Evolutionary conservation across 2,329 filamentous ascomycete genomes (phyloP).

Genomic region (Aspergillus cejpii): DNA sequence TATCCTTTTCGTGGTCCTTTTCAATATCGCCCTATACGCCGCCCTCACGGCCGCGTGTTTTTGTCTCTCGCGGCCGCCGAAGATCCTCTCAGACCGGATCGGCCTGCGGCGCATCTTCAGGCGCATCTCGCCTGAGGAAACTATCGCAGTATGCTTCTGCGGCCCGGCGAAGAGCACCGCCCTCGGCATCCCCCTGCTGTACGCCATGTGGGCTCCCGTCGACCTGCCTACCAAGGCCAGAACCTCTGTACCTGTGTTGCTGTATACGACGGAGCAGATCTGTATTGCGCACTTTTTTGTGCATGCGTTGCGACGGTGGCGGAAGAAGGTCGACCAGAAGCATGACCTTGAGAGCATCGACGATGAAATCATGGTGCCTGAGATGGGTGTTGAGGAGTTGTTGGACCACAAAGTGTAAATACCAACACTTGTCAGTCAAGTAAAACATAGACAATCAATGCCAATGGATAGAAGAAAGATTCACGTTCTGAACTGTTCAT

Average conservation of each 20-base stretch:
- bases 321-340: conserved; percentile 15
- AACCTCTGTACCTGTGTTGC: conserved; percentile 34
- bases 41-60: conserved; percentile 54
- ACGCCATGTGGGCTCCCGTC: conserved; percentile 53
- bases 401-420: conserved; percentile 4
- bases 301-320: conserved; percentile 32
- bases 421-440: conserved; percentile 3
- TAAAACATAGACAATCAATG: conserved; percentile 1
- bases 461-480: too few species aligned
- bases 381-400: conserved; percentile 1
- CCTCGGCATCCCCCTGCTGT: conserved; percentile 61
- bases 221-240: conserved; percentile 33
- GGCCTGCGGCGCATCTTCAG: conserved; percentile 23
- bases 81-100: conserved; percentile 13
- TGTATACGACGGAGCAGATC: conserved; percentile 38
- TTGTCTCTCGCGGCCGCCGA: conserved; percentile 42
- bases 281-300: conserved; percentile 38
- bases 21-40: conserved; percentile 61
- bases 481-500: neutral
- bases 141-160: conserved; percentile 66
- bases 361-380: neutral
- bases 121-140: conserved; percentile 51
- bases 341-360: conserved; percentile 8
- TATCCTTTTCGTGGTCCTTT: conserved; percentile 60
- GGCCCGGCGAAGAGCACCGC: conserved; percentile 66